These are phyloP conservation scores for Verticillium dahliae DNA, from an alignment of 2,329 filamentous ascomycete species.

Conservation along the genomic window DNA sequence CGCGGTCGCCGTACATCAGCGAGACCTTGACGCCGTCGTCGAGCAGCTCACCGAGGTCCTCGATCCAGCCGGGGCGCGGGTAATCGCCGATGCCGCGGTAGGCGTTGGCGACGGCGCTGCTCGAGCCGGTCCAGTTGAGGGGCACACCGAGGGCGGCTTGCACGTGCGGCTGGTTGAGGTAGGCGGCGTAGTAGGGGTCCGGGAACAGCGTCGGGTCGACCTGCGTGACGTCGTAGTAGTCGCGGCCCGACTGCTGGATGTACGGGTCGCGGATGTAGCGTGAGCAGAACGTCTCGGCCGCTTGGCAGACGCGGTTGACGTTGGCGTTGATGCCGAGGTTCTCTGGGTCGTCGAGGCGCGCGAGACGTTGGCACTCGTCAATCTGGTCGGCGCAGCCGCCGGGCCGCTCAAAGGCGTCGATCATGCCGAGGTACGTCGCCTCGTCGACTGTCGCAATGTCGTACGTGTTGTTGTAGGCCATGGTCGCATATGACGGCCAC, in stretches of 20 bases:
- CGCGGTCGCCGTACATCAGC: slow-evolving; percentile 44
- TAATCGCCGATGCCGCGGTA: slow-evolving; percentile 20
- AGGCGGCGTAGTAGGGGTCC: slow-evolving; percentile 7
- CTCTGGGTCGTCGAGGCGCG: slow-evolving; percentile 11
- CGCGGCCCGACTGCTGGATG: not conserved
- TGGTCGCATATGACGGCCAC: slow-evolving; percentile 23
- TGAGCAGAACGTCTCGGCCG: slow-evolving; percentile 6
- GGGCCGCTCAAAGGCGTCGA: slow-evolving; percentile 19
- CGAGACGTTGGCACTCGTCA: slow-evolving; percentile 40
- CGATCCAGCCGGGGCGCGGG: slow-evolving; percentile 27
- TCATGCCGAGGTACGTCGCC: slow-evolving; percentile 19
- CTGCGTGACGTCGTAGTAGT: slow-evolving; percentile 15
- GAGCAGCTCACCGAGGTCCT: slow-evolving; percentile 33
- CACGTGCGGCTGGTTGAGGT: slow-evolving; percentile 24
- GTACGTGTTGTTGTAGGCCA: slow-evolving; percentile 25
- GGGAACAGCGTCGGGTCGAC: slow-evolving; percentile 12
- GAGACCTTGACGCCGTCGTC: slow-evolving; percentile 52
- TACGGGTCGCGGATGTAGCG: slow-evolving; percentile 7
- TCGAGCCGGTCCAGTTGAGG: slow-evolving; percentile 40
- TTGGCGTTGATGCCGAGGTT: slow-evolving; percentile 16
- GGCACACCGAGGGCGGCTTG: slow-evolving; percentile 56
- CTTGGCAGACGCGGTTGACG: slow-evolving; percentile 13
- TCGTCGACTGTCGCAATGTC: slow-evolving; percentile 22
- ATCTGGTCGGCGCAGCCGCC: slow-evolving; percentile 49
- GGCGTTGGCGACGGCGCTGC: slow-evolving; percentile 6